Evolutionary conservation across 768 basidiomycete genomes (phyloP), one percentile per base, ranked within the genome.

Genomic region (Clathrus columnatus): DNA sequence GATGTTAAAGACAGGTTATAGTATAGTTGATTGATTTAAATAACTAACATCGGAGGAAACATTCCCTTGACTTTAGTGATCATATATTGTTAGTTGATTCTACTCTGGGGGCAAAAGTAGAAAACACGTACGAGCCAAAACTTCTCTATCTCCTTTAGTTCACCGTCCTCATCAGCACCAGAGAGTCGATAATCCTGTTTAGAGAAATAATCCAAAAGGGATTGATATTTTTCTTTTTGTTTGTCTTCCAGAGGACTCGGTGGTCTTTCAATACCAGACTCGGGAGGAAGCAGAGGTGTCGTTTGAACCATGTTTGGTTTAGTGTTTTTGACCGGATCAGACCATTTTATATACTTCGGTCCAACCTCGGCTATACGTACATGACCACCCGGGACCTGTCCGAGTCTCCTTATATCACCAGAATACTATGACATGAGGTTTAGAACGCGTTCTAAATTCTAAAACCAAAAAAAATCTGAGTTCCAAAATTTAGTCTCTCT

Each of bases 61-160:
- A 88, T 60, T 91, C 89, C 62, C 77, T 76, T 2, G 85, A 84
- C 69, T 71, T 32, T 17, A 30, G 44, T 17, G 8, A 46, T 23
- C 42, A 11, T 1, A 1, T 24, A 14, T 30, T 44, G 14, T 36
- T 8, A 50, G 36, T 20, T 10, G 28, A 51, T 11, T 7, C n/a
- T 14, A 21, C 24, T 16, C 21, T 28, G 29, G 16, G 41, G 6
- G 20, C 7, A 14, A 36, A n/a, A n/a, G n/a, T 36, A n/a, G 7
- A 11, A 36, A 30, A 21, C 28, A 75, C 78, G 48, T 53, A 81
- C 79, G 62, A 91, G 71, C 87, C 87, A 91, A 66, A 87, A 87
- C 68, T 80, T 80, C 64, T 91, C 90, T 29, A 72, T 76, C 28
- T 87, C 86, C 45, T 58, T 72, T 50, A 90, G 70, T 56, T 70